Conservation (phyloP, 2,329 filamentous ascomycete species). For the Neocatenulostroma microsporum region DNA sequence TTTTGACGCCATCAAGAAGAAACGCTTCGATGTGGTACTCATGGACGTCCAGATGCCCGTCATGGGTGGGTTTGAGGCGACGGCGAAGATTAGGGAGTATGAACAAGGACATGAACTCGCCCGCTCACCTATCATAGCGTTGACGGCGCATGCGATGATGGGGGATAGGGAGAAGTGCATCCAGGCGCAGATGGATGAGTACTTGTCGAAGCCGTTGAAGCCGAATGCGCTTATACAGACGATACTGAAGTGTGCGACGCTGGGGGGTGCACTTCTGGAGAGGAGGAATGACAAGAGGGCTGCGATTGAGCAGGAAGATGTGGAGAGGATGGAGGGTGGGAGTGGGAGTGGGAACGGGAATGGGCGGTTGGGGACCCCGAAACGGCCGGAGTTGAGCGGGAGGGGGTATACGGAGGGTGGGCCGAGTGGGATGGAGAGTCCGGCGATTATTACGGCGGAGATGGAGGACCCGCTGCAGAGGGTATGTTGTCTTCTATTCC, state of each 20-base stretch:
- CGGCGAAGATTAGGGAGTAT: constrained; percentile 91
- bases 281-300: constrained; percentile 50
- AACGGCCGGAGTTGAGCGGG: constrained; percentile 50
- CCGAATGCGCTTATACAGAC: constrained; percentile 97
- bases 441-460: constrained; percentile 53
- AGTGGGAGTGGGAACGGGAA: neutral
- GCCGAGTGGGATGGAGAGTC: constrained; percentile 54
- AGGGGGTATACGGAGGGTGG: constrained; percentile 65
- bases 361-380: constrained; percentile 15
- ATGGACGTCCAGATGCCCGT: constrained; percentile 99
- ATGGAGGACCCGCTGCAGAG: constrained; percentile 53
- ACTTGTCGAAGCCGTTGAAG: constrained; percentile 91
- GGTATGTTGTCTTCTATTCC: constrained; percentile 35
- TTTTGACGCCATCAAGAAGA: constrained; percentile 82
- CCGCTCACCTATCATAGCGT: constrained; percentile 87
- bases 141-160: constrained; percentile 98
- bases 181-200: constrained; percentile 98
- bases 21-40: constrained; percentile 89
- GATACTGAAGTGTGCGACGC: constrained; percentile 90
- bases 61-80: constrained; percentile 98
- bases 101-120: constrained; percentile 73
- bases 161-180: constrained; percentile 97
- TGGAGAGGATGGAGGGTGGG: constrained; percentile 4
- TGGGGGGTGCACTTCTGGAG: constrained; percentile 74
- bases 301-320: constrained; percentile 19